Base-by-base conservation (phyloP, 257 asterid species). In the Dorcoceras hygrometricum region DNA sequence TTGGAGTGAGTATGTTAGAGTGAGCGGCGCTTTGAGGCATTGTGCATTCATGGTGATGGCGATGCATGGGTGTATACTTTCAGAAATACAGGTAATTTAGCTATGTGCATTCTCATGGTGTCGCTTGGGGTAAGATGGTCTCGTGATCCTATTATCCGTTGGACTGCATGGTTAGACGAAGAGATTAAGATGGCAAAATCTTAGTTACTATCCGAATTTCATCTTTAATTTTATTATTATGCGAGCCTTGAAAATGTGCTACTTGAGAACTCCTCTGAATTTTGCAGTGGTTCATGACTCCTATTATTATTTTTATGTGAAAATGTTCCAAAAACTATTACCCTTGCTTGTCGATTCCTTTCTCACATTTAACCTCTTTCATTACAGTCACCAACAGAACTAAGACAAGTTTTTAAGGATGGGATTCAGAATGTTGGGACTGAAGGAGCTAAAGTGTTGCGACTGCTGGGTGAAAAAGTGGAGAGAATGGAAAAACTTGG, bases 21-120 rank as follows among this genome's bases (percentile, higher is more conserved):
- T 90, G 57, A 94, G 96, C 18, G 97, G 99, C 36, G 95, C 97
- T 65, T 59, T 94, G 14, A 75, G 97, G 84, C 96, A 94, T 71
- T 94, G 96, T 81, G 95, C 99, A 2, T 94, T 90, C 85, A 94
- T 83, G 96, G 85, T 90, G 74, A 88, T 94, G 99, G 97, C 99
- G 14, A 83, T 94, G 89, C 99, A 88, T 69, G 97, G 99, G 61
- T 78, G 95, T 72, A 87, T 94, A 76, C 99, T 90, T 31, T 90
- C 99, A 3, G 95, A 93, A 76, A 93, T 93, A 70, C 99, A 93
- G 99, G 99, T 93, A 72, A 62, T 65, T 77, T 63, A n/a, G 53
- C 31, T 43, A 23, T 8, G n/a, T 19, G 59, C 23, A 1, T 22
- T 59, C 43, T 14, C 20, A 46, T 0, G 20, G 53, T 16, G 20